Base-by-base conservation (phyloP, 805 yeast genomes). In the Brettanomyces bruxellensis region DNA sequence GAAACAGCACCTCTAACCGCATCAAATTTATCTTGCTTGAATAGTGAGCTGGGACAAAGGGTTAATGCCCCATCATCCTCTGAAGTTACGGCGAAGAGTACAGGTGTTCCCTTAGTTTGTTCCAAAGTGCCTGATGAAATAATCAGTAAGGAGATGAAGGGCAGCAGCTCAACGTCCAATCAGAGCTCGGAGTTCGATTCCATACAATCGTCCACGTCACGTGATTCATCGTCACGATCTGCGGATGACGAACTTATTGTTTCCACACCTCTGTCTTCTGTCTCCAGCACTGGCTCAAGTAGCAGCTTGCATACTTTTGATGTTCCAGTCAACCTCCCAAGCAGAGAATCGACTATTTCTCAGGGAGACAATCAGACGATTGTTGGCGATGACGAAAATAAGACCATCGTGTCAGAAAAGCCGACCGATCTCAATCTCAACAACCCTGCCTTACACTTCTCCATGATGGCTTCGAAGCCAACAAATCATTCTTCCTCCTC, bases 1-100 rank as follows among this genome's bases (percentile, higher is more conserved):
- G 59, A 54, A n/a, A 64, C 68, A 13, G 57, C 67, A 34, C 68
- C 67, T 23, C 45, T 64, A 13, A 64, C 68, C 5, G 49, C 57
- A 7, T 57, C 53, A 40, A 64, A 64, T 48, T 51, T 64, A 38
- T 60, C 62, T 28, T 60, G 54, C 40, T 50, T 64, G 45, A 60
- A 61, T 45, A 55, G 54, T 45, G 18, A 47, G 14, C 43, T 38
- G n/a, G 36, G 18, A 14, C 45, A 40, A 6, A n/a, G 34, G n/a
- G 23, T 6, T 35, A 8, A 7, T 6, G 38, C 23, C 7, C 8
- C 14, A 8, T 35, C 38, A 7, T n/a, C 38, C 7, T 35, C 38
- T n/a, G 32, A 28, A 7, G 32, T 28, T 28, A 28, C 11, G 11
- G 32, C 32, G 32, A 28, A 28, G 11, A 28, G 32, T 6, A 28